Conservation (phyloP, 805 yeast genomes). For the Lachancea nothofagi region DNA sequence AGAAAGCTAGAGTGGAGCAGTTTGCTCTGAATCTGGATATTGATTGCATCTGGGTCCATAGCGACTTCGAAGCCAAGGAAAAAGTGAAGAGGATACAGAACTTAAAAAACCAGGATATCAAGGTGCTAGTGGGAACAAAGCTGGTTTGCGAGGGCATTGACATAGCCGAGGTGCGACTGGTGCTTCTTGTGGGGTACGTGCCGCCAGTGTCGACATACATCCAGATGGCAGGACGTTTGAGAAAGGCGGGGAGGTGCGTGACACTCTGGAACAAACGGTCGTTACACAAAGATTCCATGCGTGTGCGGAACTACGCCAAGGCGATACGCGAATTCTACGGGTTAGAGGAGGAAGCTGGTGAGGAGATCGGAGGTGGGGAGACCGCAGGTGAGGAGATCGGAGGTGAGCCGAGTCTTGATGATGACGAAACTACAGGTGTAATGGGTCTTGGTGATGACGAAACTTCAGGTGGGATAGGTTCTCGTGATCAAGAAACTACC, state of each 20-base stretch:
- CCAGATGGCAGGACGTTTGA: not conserved
- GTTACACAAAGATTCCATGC: not conserved
- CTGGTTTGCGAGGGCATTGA: slow-evolving; percentile 1
- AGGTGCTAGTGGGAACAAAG: not conserved
- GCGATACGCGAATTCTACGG: not conserved
- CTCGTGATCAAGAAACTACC: too few species aligned
- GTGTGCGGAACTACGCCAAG: not conserved
- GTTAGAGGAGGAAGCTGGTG: not conserved
- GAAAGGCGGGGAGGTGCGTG: not conserved
- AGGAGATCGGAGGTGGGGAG: too few species aligned
- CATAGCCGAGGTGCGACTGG: not conserved
- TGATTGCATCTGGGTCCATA: not conserved
- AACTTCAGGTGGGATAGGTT: too few species aligned
- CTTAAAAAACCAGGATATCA: not conserved
- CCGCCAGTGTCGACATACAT: not conserved
- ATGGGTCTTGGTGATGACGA: too few species aligned
- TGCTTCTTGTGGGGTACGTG: not conserved
- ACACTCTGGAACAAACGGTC: not conserved
- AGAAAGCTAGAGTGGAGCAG: not conserved
- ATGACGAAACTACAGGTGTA: too few species aligned
- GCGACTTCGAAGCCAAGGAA: not conserved
- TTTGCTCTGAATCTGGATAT: not conserved
- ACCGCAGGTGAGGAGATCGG: too few species aligned
- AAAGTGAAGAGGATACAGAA: not conserved
- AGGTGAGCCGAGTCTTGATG: too few species aligned